A percentile compares a stretch with the other conserved stretches of the same genome.
Evolutionary conservation across 1,139 yeast species (phyloP).

Genomic region (Yamadazyma triangularis): DNA sequence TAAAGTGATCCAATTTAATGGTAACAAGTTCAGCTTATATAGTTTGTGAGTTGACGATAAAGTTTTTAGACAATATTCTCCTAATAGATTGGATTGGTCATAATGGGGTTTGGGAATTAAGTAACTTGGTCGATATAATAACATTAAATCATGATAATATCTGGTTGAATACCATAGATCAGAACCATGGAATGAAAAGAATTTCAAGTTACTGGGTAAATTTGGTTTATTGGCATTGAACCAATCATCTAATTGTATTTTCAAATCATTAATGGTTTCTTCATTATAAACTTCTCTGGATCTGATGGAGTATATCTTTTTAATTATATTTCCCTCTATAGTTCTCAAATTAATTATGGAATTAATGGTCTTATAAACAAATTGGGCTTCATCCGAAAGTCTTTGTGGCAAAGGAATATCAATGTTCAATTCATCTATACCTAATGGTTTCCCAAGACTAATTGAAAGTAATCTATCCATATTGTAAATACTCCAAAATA

Average conservation of each 20-base stretch:
- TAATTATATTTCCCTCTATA: constrained; percentile 39
- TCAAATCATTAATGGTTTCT: constrained; percentile 21
- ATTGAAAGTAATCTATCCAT: constrained; percentile 43
- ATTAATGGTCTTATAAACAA: constrained; percentile 28
- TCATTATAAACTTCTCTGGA: constrained; percentile 10
- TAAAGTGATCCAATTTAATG: constrained; percentile 46
- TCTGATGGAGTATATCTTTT: constrained; percentile 35
- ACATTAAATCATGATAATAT: constrained; percentile 39
- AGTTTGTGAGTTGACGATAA: constrained; percentile 37
- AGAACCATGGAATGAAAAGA: constrained; percentile 32
- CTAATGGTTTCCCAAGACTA: constrained; percentile 40
- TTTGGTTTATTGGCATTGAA: constrained; percentile 10
- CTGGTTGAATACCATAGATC: constrained; percentile 44
- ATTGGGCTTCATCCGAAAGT: constrained; percentile 31
- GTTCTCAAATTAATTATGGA: constrained; percentile 35
- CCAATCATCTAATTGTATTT: constrained; percentile 40
- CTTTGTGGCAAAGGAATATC: constrained; percentile 35
- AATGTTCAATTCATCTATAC: constrained; percentile 43
- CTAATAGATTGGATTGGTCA: constrained; percentile 29
- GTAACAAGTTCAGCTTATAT: constrained; percentile 37
- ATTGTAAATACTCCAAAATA: constrained; percentile 49
- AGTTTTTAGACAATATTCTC: constrained; percentile 36
- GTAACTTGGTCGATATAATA: constrained; percentile 45
- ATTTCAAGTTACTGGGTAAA: constrained; percentile 4
- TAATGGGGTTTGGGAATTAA: constrained; percentile 39